phyloP scores from a whole-genome alignment of 2,329 filamentous ascomycete species.

The Phialemonium atrogriseum region DNA sequence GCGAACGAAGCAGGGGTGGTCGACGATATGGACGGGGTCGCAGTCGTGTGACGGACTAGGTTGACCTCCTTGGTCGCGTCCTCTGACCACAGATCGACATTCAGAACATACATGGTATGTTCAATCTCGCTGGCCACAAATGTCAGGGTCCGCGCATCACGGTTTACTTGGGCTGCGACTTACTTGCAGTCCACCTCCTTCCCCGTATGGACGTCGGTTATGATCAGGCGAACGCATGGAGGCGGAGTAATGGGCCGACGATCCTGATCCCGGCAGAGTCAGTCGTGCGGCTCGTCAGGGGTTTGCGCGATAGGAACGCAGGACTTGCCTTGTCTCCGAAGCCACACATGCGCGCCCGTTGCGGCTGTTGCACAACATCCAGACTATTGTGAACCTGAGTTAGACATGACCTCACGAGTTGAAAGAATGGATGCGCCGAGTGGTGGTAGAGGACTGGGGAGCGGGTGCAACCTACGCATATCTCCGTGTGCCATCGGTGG shows the following conservation, averaged over 20 bases:
- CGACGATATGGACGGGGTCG: constrained; percentile 69
- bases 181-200: constrained; percentile 81
- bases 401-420: too few relatives aligned
- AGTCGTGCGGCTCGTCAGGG: constrained; percentile 2
- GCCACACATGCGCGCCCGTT: constrained; percentile 93
- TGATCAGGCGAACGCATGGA: constrained; percentile 77
- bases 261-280: constrained; percentile 47
- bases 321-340: constrained; percentile 86
- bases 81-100: constrained; percentile 61
- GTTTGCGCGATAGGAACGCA: constrained; percentile 2
- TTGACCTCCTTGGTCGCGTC: constrained; percentile 58
- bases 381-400: constrained; percentile 42
- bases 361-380: constrained; percentile 80
- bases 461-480: constrained; percentile 3
- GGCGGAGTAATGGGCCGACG: constrained; percentile 92
- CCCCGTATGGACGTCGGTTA: constrained; percentile 65
- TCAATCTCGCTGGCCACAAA: constrained; percentile 45
- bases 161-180: constrained; percentile 23
- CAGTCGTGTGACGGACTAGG: constrained; percentile 54
- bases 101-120: constrained; percentile 45
- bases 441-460: too few relatives aligned
- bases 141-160: constrained; percentile 24
- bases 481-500: constrained; percentile 2
- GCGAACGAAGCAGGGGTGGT: constrained; percentile 73
- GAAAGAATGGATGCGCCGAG: too few relatives aligned